A percentile compares a stretch with the other conserved stretches of the same genome.
phyloP scores from a whole-genome alignment of 805 yeast species.

The Wickerhamiella vanderwaltii region DNA sequence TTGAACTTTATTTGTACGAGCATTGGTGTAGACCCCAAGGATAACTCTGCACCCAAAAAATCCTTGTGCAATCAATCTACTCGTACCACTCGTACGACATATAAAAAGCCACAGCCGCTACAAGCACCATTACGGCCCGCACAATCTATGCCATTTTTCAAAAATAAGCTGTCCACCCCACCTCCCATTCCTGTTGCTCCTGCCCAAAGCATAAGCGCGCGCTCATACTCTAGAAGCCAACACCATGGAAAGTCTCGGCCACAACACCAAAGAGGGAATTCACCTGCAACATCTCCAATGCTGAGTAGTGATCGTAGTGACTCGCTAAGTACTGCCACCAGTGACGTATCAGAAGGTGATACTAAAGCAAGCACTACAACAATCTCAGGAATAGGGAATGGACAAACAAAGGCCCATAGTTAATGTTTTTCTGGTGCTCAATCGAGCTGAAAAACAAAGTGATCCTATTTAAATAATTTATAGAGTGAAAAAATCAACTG shows the following conservation, averaged over 20 bases:
- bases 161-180: not conserved
- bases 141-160: slow-evolving; percentile 5
- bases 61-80: not conserved
- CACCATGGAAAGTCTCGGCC: not conserved
- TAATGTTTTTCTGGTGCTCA: too few relatives aligned
- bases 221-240: not conserved
- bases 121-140: slow-evolving; percentile 2
- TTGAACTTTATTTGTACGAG: slow-evolving; percentile 42
- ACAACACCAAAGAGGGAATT: not conserved
- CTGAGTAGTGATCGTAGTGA: slow-evolving; percentile 1
- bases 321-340: not conserved
- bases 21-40: slow-evolving; percentile 8
- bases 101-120: not conserved
- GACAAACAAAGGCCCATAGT: too few relatives aligned
- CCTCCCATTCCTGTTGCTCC: not conserved
- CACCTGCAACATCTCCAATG: not conserved
- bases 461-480: too few relatives aligned
- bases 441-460: too few relatives aligned
- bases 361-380: not conserved
- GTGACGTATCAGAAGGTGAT: not conserved
- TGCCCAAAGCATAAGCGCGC: not conserved
- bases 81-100: not conserved
- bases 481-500: too few relatives aligned
- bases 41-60: not conserved
- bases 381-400: too few relatives aligned